Evolutionary conservation across 441 rosid genomes (phyloP), one percentile per base, ranked within the genome.

Genomic region (Populus hybrid): DNA sequence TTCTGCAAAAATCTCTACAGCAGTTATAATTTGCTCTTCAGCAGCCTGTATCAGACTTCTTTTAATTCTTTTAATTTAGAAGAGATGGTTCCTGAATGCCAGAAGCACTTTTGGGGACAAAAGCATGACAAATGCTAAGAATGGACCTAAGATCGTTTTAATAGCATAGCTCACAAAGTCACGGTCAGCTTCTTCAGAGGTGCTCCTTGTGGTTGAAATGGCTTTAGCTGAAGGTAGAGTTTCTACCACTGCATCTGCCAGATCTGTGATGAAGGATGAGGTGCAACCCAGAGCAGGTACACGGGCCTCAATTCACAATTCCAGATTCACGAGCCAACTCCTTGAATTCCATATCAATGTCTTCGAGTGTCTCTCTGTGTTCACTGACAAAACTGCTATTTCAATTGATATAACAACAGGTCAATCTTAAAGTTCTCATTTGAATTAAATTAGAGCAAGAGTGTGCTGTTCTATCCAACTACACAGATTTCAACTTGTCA

Each of bases 341-440:
- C 84, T 86, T 90, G 85, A 92, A 94, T 81, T 93, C 98, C 95
- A 92, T 93, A 87, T 93, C 98, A 59, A 93, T 96, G 82, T 94
- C 99, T 83, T 94, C 98, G 30, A 94, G 96, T 3, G 98, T 96
- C 82, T 96, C 96, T 2, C 89, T 96, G 84, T 93, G 98, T 91
- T 93, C 98, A 26, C 97, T 96, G 80, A 92, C 98, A 77, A 91
- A 94, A 86, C 99, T 94, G 88, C 65, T 69, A 84, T 66, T 26
- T 73, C 38, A 73, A 78, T 61, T 24, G 12, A 71, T 32, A 1
- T 9, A 14, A 35, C 50, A 42, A 11, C 4, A 42, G 14, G 16
- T 42, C 53, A 42, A 42, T 42, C 16, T 42, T 42, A 3, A 42
- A 42, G 53, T 42, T 42, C 53, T 42, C 53, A 42, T 42, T 42